Evolutionary conservation across 1,284 basidiomycete genomes (phyloP).

Genomic region (Phellinidium pouzarii): DNA sequence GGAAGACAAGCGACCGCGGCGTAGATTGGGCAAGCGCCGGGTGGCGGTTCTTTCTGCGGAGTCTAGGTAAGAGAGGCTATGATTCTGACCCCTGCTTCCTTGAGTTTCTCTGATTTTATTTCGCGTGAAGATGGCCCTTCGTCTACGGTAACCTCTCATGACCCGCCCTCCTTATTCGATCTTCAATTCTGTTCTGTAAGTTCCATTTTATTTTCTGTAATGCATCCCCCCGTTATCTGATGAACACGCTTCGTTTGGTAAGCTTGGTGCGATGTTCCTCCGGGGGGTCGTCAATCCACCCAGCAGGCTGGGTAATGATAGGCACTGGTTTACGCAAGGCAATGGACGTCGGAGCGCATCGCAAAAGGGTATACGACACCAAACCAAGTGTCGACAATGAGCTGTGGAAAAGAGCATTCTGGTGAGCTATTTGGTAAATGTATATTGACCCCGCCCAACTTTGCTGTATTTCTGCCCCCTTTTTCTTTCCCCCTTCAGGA

Average conservation of each 20-base stretch:
- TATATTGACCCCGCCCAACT: not conserved
- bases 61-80: constrained; percentile 28
- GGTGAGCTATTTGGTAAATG: constrained; percentile 25
- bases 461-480: too few species aligned
- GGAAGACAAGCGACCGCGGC: constrained; percentile 18
- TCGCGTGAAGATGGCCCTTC: constrained; percentile 10
- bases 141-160: constrained; percentile 23
- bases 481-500: too few species aligned
- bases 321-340: constrained; percentile 41
- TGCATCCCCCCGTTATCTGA: constrained; percentile 28
- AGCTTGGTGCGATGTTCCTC: constrained; percentile 17
- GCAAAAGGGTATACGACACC: constrained; percentile 30
- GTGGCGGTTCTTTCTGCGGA: constrained; percentile 32
- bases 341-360: constrained; percentile 39
- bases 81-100: constrained; percentile 6
- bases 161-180: constrained; percentile 33
- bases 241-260: constrained; percentile 24
- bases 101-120: not conserved
- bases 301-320: constrained; percentile 37
- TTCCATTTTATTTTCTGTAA: constrained; percentile 4
- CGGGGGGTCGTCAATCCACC: constrained; percentile 26
- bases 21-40: constrained; percentile 23
- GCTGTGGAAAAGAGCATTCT: constrained; percentile 47
- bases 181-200: constrained; percentile 37
- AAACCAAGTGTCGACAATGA: constrained; percentile 37